Conservation (phyloP, 495 filamentous ascomycete species). For the Penicillium soppii region DNA sequence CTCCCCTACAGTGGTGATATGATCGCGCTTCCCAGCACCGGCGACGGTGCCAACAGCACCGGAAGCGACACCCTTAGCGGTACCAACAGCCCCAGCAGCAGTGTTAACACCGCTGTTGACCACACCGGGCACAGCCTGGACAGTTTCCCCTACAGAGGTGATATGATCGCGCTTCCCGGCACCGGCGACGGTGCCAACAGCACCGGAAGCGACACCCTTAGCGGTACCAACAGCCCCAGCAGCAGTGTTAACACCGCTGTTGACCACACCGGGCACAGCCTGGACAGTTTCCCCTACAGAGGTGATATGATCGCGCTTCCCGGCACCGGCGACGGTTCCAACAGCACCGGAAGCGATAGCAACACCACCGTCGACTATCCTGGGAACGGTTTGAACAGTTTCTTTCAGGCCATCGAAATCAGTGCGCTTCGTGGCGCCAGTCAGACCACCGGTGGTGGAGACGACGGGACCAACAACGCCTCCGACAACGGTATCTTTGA, state of each 20-base stretch:
- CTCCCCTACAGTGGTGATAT: neutral
- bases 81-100: slow-evolving; percentile 9
- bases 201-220: slow-evolving; percentile 7
- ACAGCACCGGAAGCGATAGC: slow-evolving; percentile 14
- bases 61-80: slow-evolving; percentile 10
- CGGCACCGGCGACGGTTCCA: slow-evolving; percentile 15
- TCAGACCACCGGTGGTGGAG: neutral
- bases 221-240: slow-evolving; percentile 14
- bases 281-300: neutral
- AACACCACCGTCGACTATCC: slow-evolving; percentile 17
- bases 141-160: neutral
- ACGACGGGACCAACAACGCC: neutral
- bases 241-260: slow-evolving; percentile 11
- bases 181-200: neutral
- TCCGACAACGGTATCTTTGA: slow-evolving; percentile 3
- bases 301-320: neutral
- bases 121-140: slow-evolving; percentile 4
- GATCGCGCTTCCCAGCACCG: neutral
- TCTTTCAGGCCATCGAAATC: neutral
- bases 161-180: neutral
- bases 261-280: slow-evolving; percentile 4
- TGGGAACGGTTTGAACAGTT: slow-evolving; percentile 4
- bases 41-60: neutral
- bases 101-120: slow-evolving; percentile 14
- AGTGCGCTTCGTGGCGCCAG: slow-evolving; percentile 4